Evolutionary conservation across 345 rosid genomes (phyloP), one percentile per base, ranked within the genome.

Genomic region (Salix caprea): DNA sequence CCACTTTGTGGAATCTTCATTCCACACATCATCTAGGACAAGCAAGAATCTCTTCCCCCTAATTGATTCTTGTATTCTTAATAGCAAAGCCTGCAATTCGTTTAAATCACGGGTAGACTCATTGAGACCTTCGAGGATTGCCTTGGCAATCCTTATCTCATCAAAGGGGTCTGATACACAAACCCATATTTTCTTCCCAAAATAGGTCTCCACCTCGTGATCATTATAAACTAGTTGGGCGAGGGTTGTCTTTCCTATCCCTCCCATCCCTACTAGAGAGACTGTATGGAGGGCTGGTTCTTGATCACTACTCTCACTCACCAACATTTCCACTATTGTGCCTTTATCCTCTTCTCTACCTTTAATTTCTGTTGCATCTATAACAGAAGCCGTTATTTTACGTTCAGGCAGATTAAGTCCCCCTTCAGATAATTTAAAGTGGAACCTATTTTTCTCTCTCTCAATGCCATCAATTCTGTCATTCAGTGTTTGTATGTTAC

Each of bases 101-200:
- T 0, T 26, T 9, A 40, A 1, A 8, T 37, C 0, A 42, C 32
- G 26, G 34, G 60, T 5, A 5, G 5, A 2, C 16, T 0, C 46
- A 3, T 0, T 3, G 21, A 78, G 24, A 24, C 34, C 66, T 23
- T 40, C 73, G 26, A 78, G 72, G 23, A 78, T 65, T 46, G 58
- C 72, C 14, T 39, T 39, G 2, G 72, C 67, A 54, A 78, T 21
- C 21, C 24, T 78, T 0, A 1, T 65, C 67, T 52, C 36, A 11
- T 78, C 76, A 28, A 78, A 72, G 26, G 76, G 66, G 8, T 72
- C 34, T 6, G 80, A 77, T 14, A 72, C 76, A 62, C 81, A 72
- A 4, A 78, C 76, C 81, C 81, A 78, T 2, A 78, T 67, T 11
- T 56, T 72, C 42, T 52, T 40, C 0, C 28, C 16, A 32, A 72